Evolutionary conservation across 352 stramenopile genomes (phyloP), one percentile per base, ranked within the genome.

Genomic region (Phytopythium sindhum): DNA sequence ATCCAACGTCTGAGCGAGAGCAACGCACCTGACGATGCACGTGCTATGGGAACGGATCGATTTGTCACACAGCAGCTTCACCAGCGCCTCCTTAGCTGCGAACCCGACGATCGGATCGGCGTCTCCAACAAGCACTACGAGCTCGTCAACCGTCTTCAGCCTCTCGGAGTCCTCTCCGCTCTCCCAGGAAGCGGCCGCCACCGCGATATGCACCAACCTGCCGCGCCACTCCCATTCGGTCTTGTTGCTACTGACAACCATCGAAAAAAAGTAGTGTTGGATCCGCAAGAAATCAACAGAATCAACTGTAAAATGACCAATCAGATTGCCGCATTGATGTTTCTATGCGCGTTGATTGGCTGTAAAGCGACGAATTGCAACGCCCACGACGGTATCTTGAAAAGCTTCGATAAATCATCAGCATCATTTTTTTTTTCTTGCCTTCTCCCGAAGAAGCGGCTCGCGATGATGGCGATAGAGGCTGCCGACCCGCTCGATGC

Each of bases 61-160:
- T 12, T 54, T 35, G 64, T 55, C 62, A 24, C 54, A 21, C 31
- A 26, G 39, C 52, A 57, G 10, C 39, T 19, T 19, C 9, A 41
- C 50, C 37, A 90, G 63, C 35, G 64, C 60, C 58, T 79, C 68
- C 65, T 86, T 72, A 15, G 75, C 78, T 14, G 70, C 33, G 65
- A 75, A 89, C 12, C 65, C 76, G 21, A 81, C 60, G 28, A 88
- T 31, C 48, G 78, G 64, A 41, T 91, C 80, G 0, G 50, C 53
- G 17, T 72, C 57, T 0, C 75, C 67, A 31, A 82, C 19, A 12
- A 71, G 62, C 8, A 19, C 45, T 5, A 72, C 29, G n/a, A 88
- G 15, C 28, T 61, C 41, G 37, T 57, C 60, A 10, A 74, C 17
- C 35, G 37, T 19, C 15, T 47, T 23, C 31, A n/a, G 23, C 8